phyloP scores from a whole-genome alignment of 768 basidiomycete genomes.

The Cyclocybe aegerita region DNA sequence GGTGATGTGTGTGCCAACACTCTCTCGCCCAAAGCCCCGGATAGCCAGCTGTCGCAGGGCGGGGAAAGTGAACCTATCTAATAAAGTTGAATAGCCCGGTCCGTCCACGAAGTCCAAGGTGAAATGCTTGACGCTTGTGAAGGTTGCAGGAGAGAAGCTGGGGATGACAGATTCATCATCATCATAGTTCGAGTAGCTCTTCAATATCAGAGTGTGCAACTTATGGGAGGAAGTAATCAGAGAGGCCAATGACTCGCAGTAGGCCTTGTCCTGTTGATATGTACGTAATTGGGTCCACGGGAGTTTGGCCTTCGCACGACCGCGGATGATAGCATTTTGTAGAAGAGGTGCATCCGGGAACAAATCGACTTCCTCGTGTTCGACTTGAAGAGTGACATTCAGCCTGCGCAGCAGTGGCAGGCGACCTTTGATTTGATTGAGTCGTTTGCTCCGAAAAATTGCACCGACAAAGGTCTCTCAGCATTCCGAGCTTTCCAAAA shows the following conservation, averaged over 20 bases:
- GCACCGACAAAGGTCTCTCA: conserved; percentile 12
- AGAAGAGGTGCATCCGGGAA: conserved; percentile 13
- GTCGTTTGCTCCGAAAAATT: not conserved
- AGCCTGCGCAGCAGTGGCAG: conserved; percentile 8
- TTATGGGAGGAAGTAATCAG: too few relatives aligned
- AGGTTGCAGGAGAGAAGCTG: not conserved
- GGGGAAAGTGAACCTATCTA: conserved; percentile 6
- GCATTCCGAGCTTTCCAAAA: conserved; percentile 15
- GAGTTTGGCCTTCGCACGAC: conserved; percentile 8
- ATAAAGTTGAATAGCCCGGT: not conserved
- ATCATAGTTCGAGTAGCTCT: not conserved
- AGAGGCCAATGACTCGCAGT: not conserved
- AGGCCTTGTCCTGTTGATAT: conserved; percentile 10
- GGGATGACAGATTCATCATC: conserved; percentile 1
- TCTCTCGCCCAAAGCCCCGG: not conserved
- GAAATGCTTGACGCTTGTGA: conserved; percentile 4
- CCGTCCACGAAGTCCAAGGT: conserved; percentile 1
- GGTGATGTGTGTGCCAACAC: not conserved
- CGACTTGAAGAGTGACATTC: conserved; percentile 7
- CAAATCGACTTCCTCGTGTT: conserved; percentile 10
- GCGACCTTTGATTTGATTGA: conserved; percentile 11
- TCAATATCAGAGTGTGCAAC: too few relatives aligned
- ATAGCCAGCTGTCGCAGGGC: conserved; percentile 4
- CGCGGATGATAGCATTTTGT: conserved; percentile 3
- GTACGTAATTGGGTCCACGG: conserved; percentile 15